These are phyloP conservation scores for Cercophora sp. DNA, from an alignment of 495 filamentous ascomycete genomes.

Conservation along the genomic window DNA sequence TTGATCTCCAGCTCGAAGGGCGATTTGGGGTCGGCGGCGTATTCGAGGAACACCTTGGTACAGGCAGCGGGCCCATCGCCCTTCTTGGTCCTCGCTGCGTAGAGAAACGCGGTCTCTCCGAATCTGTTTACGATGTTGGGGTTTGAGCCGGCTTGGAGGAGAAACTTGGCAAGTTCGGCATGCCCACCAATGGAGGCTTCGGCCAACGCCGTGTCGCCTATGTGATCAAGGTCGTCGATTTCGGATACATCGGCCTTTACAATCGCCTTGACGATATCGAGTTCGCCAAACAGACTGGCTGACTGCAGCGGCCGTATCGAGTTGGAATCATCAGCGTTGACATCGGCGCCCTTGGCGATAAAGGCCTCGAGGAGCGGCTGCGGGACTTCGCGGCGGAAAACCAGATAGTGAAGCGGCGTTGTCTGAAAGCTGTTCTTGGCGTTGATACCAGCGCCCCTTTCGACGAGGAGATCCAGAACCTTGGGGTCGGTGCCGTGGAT, in stretches of 20 bases:
- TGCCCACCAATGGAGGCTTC: neutral
- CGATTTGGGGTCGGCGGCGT: too few species aligned
- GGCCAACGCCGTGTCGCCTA: neutral
- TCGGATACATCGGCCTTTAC: neutral
- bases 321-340: neutral
- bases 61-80: slow-evolving; percentile 32
- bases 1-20: too few species aligned
- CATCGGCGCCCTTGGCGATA: neutral
- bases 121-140: too few species aligned
- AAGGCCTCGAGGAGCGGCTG: neutral
- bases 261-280: neutral
- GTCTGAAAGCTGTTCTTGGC: neutral
- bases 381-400: neutral
- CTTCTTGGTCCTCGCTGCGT: slow-evolving; percentile 27
- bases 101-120: too few species aligned
- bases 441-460: neutral
- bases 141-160: too few species aligned
- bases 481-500: neutral
- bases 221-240: neutral
- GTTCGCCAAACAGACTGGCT: neutral
- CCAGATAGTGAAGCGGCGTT: neutral
- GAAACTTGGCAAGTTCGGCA: neutral
- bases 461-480: neutral
- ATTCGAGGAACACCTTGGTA: too few species aligned
- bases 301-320: neutral